Evolutionary conservation across 495 filamentous ascomycete genomes (phyloP), one percentile per base, ranked within the genome.

Genomic region (Xylona heveae): DNA sequence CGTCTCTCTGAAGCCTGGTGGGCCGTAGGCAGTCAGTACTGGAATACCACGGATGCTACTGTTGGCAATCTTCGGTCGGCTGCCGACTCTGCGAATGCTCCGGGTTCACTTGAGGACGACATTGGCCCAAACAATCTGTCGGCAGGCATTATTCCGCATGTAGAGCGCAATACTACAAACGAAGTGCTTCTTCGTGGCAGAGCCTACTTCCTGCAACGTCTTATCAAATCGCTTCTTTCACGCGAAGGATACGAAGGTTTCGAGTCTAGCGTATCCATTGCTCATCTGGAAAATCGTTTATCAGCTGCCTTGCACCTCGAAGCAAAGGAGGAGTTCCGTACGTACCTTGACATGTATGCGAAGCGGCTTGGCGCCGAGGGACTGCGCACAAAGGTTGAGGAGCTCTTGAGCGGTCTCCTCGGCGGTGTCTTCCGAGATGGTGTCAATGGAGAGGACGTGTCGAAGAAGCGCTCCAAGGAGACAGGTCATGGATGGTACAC

Each of bases 21-120:
- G 88, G 84, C 88, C 2, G 80, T 94, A 1, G 85, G 84, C 15
- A 85, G 77, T 46, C 88, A 95, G 49, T 95, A 95, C 49, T 95
- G 90, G 88, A 92, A 92, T 52, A 79, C 77, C n/a, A 82, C 80
- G 22, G 84, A 85, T 39, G 71, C 76, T 8, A 78, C 80, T 0
- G 63, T 83, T 18, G 68, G 74, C 36, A 78, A 81, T 31, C 48
- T 90, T 5, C 73, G 81, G 30, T 68, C 78, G 0, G 71, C 74
- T 6, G 30, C 39, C 10, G 40, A 45, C 27, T 50, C 53, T 19
- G 41, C 39, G 28, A 55, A 53, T 15, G 42, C 33, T 0, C 44
- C 44, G 24, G 49, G 48, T 3, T 59, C 55, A 8, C 59, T 64
- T 20, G 62, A 66, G 21, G 54, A 58, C 20, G 55, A 58, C 3